A percentile compares a stretch with the other conserved stretches of the same genome.
These are phyloP conservation scores for Chlamydomonas sp. DNA, from an alignment of 139 green algal species.

Conservation along the genomic window DNA sequence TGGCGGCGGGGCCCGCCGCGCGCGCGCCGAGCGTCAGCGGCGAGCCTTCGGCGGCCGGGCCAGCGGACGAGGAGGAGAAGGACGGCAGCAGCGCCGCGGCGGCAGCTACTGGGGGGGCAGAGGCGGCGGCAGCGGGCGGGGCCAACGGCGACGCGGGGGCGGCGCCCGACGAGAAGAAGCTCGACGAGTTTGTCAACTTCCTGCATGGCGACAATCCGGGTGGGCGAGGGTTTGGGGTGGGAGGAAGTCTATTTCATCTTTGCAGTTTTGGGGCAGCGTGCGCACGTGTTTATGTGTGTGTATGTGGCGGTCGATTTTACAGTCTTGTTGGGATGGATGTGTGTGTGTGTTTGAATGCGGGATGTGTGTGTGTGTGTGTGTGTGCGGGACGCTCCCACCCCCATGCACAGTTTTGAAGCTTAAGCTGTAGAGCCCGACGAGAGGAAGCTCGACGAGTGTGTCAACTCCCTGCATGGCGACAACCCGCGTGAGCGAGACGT, in stretches of 20 bases:
- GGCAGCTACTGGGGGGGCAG: background rate
- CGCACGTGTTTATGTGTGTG: too few relatives aligned
- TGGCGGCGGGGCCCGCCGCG: too few relatives aligned
- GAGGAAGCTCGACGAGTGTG: constrained; percentile 33
- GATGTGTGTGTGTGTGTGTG: too few relatives aligned
- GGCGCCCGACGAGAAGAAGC: constrained; percentile 21
- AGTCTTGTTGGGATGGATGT: too few relatives aligned
- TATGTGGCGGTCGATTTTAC: too few relatives aligned
- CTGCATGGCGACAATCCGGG: constrained; percentile 27
- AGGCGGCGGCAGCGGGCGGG: background rate
- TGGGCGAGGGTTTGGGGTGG: too few relatives aligned
- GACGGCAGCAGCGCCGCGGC: background rate
- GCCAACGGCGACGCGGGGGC: background rate
- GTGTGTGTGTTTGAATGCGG: background rate
- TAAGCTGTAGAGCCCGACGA: background rate
- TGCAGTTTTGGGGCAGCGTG: too few relatives aligned
- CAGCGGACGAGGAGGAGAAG: background rate
- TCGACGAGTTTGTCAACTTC: constrained; percentile 38
- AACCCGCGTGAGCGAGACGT: too few relatives aligned
- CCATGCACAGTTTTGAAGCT: background rate
- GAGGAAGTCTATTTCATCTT: too few relatives aligned
- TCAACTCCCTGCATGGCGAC: constrained; percentile 36
- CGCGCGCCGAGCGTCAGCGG: too few relatives aligned
- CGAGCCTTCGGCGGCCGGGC: too few relatives aligned
- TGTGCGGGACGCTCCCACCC: background rate